These are phyloP conservation scores for Globisporangium alternatum DNA, from an alignment of 352 stramenopile genomes.

Conservation along the genomic window DNA sequence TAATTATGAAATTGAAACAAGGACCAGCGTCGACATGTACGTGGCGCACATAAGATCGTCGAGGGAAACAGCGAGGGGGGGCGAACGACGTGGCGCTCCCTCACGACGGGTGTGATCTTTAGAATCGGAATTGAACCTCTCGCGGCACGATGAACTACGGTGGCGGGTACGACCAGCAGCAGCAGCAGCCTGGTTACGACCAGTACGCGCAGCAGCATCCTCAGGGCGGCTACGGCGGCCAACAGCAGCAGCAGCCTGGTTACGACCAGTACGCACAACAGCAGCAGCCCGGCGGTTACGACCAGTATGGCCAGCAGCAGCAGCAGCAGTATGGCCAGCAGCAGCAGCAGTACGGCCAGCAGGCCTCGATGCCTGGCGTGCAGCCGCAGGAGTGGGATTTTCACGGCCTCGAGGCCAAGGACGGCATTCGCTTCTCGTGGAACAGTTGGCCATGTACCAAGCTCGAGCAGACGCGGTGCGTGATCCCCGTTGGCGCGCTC, in stretches of 20 bases:
- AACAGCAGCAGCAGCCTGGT: slow-evolving; percentile 8
- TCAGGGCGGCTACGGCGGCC: slow-evolving; percentile 19
- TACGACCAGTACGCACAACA: slow-evolving; percentile 37
- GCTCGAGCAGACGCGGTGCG: slow-evolving; percentile 96
- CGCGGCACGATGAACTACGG: slow-evolving; percentile 43
- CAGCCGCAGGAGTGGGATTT: slow-evolving; percentile 87
- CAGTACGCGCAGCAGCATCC: slow-evolving; percentile 32
- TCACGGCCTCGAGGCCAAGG: slow-evolving; percentile 78
- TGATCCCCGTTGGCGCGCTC: slow-evolving; percentile 93
- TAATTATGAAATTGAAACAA: not conserved
- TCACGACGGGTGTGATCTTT: not conserved
- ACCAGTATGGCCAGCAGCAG: slow-evolving; percentile 30
- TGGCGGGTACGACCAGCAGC: slow-evolving; percentile 31
- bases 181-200: slow-evolving; percentile 27
- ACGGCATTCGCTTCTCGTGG: slow-evolving; percentile 97
- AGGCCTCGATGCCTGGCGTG: slow-evolving; percentile 46
- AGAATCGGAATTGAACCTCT: slow-evolving; percentile 5
- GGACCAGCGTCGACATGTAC: not conserved
- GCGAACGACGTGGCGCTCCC: not conserved
- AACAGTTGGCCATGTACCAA: slow-evolving; percentile 98
- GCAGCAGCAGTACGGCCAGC: slow-evolving; percentile 35
- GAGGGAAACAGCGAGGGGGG: not conserved
- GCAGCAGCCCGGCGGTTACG: slow-evolving; percentile 32
- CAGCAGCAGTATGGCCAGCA: slow-evolving; percentile 39
- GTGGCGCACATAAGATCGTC: slow-evolving; percentile 4